Conservation (phyloP, 768 basidiomycete genomes). For the Dioszegia hungarica region DNA sequence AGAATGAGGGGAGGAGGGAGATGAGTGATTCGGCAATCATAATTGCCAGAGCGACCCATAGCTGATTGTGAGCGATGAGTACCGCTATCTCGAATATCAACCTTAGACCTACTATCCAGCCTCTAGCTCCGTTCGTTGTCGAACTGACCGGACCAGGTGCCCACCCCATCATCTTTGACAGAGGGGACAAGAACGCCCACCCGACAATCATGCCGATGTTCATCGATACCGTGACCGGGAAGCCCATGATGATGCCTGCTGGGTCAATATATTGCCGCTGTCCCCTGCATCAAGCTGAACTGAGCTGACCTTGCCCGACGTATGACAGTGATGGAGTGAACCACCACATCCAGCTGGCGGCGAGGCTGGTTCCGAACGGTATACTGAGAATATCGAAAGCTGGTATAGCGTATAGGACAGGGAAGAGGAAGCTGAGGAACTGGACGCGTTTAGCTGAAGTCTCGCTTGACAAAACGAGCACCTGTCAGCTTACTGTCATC, state of each 20-base stretch:
- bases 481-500: constrained; percentile 61
- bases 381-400: constrained; percentile 51
- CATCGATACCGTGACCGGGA: constrained; percentile 90
- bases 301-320: background rate
- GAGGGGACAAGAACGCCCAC: constrained; percentile 87
- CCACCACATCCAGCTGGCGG: constrained; percentile 85
- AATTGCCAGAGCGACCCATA: constrained; percentile 92
- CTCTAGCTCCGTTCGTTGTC: constrained; percentile 77
- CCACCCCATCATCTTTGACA: constrained; percentile 78
- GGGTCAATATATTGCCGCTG: constrained; percentile 86
- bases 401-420: constrained; percentile 79
- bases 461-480: too few relatives aligned
- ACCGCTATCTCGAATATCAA: too few relatives aligned
- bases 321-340: constrained; percentile 14
- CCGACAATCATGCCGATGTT: constrained; percentile 93
- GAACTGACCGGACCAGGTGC: constrained; percentile 87
- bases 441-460: too few relatives aligned
- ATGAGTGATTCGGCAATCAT: constrained; percentile 91
- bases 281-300: constrained; percentile 50
- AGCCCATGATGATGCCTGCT: constrained; percentile 98
- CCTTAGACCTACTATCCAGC: constrained; percentile 44
- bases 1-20: constrained; percentile 68
- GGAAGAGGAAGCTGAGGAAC: constrained; percentile 85
- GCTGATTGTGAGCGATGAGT: constrained; percentile 32
- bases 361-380: constrained; percentile 70